Base-by-base conservation (phyloP, 345 rosid genomes). In the Moringa oleifera region DNA sequence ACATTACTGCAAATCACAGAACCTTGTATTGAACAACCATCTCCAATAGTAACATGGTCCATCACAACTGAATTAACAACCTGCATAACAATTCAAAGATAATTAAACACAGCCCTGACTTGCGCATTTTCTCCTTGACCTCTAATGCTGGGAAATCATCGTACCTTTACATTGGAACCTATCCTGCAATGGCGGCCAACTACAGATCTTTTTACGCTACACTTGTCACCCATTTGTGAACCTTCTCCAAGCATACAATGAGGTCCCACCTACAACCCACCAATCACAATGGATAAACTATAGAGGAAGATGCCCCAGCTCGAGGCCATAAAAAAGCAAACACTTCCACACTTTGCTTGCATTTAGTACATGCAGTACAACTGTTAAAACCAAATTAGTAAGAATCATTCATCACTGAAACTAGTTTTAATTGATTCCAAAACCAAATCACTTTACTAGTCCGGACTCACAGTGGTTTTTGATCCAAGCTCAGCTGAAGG, bases 111-210 rank as follows among this genome's bases (percentile, higher is more conserved):
- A 19, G 53, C 19, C 57, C 4, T 11, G 12, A 31, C 37, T 5
- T 33, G 11, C 37, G 11, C 37, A 33, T 41, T 6, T 25, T 50
- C 51, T 25, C 53, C 31, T 20, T 47, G 6, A 31, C 59, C 18
- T 50, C 23, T 6, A 53, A 20, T 20, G 49, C 10, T 18, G 20
- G 53, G 64, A 61, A 75, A 65, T 53, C 41, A 23, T 25, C 65
- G 22, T 78, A 90, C 99, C 99, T 94, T 94, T 69, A 94, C 99
- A 72, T 84, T 89, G 71, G 93, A 90, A 71, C 97, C 95, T 81
- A 94, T 88, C 57, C 93, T 83, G 80, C 99, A 94, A 71, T 90
- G 97, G 58, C 88, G 92, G 62, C 99, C 97, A 67, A 90, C 83
- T 31, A 90, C 96, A 61, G 99, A 94, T 74, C 97, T 85, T 74